These are phyloP conservation scores for Amphibolis antarctica DNA, from an alignment of 106 monocot species.

Conservation along the genomic window DNA sequence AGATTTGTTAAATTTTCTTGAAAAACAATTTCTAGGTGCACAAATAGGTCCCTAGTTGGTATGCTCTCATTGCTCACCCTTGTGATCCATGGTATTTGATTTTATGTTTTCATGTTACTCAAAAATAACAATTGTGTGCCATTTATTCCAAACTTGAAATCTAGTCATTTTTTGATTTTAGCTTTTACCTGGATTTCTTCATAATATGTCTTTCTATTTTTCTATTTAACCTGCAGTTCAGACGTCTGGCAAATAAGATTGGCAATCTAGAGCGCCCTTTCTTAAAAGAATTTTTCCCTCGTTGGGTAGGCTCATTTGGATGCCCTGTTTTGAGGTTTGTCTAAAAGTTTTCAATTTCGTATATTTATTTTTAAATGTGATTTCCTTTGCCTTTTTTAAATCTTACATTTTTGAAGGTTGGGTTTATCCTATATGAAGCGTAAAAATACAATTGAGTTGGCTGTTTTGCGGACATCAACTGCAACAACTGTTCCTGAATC, in stretches of 20 bases:
- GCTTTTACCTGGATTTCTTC: neutral
- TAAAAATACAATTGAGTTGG: conserved; percentile 85
- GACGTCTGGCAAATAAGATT: conserved; percentile 80
- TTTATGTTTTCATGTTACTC: too few species aligned
- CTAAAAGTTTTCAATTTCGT: neutral
- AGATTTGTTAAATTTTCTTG: too few species aligned
- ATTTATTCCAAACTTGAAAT: neutral
- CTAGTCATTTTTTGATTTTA: neutral
- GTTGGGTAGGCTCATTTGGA: conserved; percentile 90
- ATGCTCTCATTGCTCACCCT: too few species aligned
- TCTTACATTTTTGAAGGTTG: conserved; percentile 32
- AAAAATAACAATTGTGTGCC: too few species aligned
- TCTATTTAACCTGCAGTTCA: conserved; percentile 74
- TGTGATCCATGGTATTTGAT: too few species aligned
- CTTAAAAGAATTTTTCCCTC: conserved; percentile 92
- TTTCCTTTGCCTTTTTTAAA: neutral
- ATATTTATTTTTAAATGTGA: neutral
- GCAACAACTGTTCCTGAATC: conserved; percentile 14
- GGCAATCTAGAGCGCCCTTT: conserved; percentile 95
- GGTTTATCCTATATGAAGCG: conserved; percentile 81
- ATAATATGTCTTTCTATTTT: neutral
- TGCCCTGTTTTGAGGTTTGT: conserved; percentile 74
- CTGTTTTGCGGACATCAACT: conserved; percentile 69
- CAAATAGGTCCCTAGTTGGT: too few species aligned
- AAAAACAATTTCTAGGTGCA: too few species aligned